Evolutionary conservation across 768 basidiomycete genomes (phyloP), one percentile per base, ranked within the genome.

Genomic region (Podaxis sp.): DNA sequence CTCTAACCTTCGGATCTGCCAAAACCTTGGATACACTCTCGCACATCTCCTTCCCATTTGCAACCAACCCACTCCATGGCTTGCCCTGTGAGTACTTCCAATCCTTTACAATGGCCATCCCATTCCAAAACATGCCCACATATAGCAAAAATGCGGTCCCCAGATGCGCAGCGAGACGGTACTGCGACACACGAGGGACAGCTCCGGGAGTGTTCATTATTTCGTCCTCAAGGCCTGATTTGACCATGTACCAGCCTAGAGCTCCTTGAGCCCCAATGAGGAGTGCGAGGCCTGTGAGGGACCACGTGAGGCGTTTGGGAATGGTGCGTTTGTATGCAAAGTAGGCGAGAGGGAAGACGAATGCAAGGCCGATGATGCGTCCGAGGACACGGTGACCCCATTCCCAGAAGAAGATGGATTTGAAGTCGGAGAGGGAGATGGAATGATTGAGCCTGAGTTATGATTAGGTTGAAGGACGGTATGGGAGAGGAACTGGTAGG

Each of bases 201-300:
- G 91, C 88, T 14, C 88, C 89, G 3, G 91, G 90, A 6, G 82
- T 88, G 5, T 87, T 82, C 76, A 98, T 80, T 56, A 92, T 77
- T 10, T 90, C 83, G 56, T 91, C 85, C 66, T 95, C 90, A 10
- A 99, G 79, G 1, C 97, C 97, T 11, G 95, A 98, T 72, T 95
- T 90, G 58, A 99, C 97, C 97, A 99, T 99, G 78, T 98, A 98
- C 97, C 97, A 99, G 27, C 97, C 97, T 18, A 99, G 80, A 18
- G 84, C 80, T 50, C 97, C 97, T 73, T 99, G 95, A 18, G 85
- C 87, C 28, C 95, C 97, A 54, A 99, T 89, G 35, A 98, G 83
- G 0, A 86, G 69, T 0, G 88, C 90, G 64, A 98, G 81, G 1
- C 84, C 88, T 13, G 83, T 72, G 23, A 97, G 82, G 63, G 85